Percentiles rank a stretch among this genome's conserved stretches.
Conservation (phyloP, 2,329 filamentous ascomycete genomes). For the Xenosphaeropsis pyriputrescens region DNA sequence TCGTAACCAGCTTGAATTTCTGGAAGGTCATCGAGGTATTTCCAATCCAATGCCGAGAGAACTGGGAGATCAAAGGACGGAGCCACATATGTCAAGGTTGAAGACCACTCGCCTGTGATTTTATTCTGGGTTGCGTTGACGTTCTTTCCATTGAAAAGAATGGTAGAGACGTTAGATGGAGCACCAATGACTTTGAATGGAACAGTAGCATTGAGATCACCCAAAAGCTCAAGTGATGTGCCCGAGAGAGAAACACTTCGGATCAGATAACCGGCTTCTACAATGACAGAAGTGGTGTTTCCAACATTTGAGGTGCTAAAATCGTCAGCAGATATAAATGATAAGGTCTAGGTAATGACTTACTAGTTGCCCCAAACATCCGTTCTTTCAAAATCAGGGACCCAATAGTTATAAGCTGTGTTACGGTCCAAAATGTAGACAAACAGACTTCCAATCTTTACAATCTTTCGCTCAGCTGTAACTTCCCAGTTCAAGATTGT, state of each 20-base stretch:
- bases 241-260: constrained; percentile 41
- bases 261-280: constrained; percentile 49
- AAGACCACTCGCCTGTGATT: constrained; percentile 32
- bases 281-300: constrained; percentile 33
- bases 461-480: constrained; percentile 33
- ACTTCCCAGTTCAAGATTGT: constrained; percentile 40
- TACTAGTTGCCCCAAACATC: constrained; percentile 18
- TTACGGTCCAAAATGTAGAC: constrained; percentile 36
- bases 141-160: constrained; percentile 45
- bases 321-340: neutral
- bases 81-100: constrained; percentile 30
- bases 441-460: constrained; percentile 25
- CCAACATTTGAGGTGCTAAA: constrained; percentile 14
- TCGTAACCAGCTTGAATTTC: constrained; percentile 51
- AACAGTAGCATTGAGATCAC: constrained; percentile 59
- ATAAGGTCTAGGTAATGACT: constrained; percentile 4
- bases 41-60: constrained; percentile 48
- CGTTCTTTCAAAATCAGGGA: constrained; percentile 33
- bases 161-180: constrained; percentile 29
- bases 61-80: constrained; percentile 39
- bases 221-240: constrained; percentile 44
- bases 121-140: constrained; percentile 22
- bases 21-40: constrained; percentile 54
- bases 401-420: constrained; percentile 56
- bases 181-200: constrained; percentile 54